Conservation (phyloP, 1,284 basidiomycete species). For the Meira nashicola region DNA sequence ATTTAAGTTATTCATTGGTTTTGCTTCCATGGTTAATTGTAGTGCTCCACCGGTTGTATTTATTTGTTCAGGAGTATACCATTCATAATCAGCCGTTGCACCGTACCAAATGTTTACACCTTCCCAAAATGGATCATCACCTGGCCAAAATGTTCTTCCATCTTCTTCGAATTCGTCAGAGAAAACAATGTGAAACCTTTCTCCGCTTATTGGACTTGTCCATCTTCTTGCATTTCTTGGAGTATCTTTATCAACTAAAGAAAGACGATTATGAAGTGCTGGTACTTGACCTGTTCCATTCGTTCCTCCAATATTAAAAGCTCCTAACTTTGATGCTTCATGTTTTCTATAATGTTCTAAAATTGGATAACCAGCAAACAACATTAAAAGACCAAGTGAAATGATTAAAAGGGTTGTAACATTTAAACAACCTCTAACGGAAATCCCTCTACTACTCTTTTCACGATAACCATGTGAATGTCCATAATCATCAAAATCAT, state of each 20-base stretch:
- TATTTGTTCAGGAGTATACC: conserved; percentile 34
- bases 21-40: conserved; percentile 32
- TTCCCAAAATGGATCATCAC: conserved; percentile 36
- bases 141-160: conserved; percentile 44
- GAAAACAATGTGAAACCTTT: conserved; percentile 38
- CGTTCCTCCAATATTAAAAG: conserved; percentile 50
- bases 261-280: conserved; percentile 3
- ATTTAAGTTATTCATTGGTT: conserved; percentile 35
- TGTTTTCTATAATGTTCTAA: conserved; percentile 33
- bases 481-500: background rate
- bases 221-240: conserved; percentile 23
- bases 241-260: conserved; percentile 35
- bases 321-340: conserved; percentile 25
- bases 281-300: conserved; percentile 24
- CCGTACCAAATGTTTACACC: conserved; percentile 42
- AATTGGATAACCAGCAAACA: conserved; percentile 50
- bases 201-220: conserved; percentile 20
- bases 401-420: conserved; percentile 37
- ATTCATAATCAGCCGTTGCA: conserved; percentile 35
- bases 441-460: background rate
- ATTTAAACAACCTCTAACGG: conserved; percentile 36
- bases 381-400: conserved; percentile 33
- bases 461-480: background rate
- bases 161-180: conserved; percentile 42
- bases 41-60: conserved; percentile 38